phyloP scores from a whole-genome alignment of 305 asterid species.

The Euphrasia arctica region DNA sequence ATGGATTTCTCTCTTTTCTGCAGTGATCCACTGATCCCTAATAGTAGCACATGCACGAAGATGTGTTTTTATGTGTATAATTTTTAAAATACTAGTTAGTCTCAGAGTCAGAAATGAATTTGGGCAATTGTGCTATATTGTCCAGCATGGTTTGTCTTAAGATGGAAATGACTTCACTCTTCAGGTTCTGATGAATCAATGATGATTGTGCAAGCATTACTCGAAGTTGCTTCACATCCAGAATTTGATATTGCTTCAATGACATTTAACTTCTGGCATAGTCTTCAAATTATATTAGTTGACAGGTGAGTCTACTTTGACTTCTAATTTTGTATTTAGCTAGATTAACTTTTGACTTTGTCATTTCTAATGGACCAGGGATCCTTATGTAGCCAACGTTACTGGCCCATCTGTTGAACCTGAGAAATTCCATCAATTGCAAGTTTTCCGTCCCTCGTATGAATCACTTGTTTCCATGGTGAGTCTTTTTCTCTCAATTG shows the following conservation, averaged over 20 bases:
- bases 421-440: constrained; percentile 68
- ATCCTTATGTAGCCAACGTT: constrained; percentile 52
- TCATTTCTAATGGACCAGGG: constrained; percentile 51
- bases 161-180: constrained; percentile 29
- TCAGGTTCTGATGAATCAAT: constrained; percentile 99
- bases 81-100: neutral
- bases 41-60: neutral
- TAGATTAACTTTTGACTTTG: constrained; percentile 31
- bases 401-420: constrained; percentile 63
- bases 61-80: too few species aligned
- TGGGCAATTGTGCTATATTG: constrained; percentile 15
- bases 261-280: constrained; percentile 99
- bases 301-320: constrained; percentile 60
- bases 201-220: constrained; percentile 89
- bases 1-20: neutral
- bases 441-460: constrained; percentile 72
- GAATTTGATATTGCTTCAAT: constrained; percentile 98
- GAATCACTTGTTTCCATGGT: constrained; percentile 95
- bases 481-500: constrained; percentile 32
- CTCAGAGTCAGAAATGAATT: neutral
- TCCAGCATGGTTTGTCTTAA: constrained; percentile 20
- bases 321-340: constrained; percentile 20
- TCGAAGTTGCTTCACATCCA: constrained; percentile 97
- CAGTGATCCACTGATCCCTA: neutral
- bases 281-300: constrained; percentile 73